These are phyloP conservation scores for Triangularia setosa DNA, from an alignment of 2,329 filamentous ascomycete species.

Conservation along the genomic window DNA sequence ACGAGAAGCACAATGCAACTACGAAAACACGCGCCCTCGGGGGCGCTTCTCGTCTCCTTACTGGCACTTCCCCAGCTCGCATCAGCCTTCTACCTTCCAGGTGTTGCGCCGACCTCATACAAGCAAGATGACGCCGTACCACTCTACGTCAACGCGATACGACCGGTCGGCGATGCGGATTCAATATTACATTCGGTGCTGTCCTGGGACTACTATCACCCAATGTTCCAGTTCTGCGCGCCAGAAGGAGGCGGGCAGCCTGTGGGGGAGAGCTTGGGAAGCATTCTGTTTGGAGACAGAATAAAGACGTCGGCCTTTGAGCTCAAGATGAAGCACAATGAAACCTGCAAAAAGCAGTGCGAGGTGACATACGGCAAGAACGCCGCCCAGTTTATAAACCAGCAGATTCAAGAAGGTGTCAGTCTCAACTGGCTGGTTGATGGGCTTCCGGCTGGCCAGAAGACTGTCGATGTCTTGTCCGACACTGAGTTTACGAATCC, in stretches of 20 bases:
- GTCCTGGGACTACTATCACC: slow-evolving; percentile 93
- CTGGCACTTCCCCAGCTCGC: slow-evolving; percentile 51
- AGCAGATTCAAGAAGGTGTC: slow-evolving; percentile 77
- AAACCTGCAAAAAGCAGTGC: slow-evolving; percentile 82
- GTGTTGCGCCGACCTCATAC: slow-evolving; percentile 92
- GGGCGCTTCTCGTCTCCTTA: slow-evolving; percentile 47
- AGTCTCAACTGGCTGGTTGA: slow-evolving; percentile 96
- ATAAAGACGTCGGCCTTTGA: slow-evolving; percentile 97
- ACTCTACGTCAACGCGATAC: slow-evolving; percentile 88
- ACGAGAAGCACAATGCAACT: slow-evolving; percentile 40
- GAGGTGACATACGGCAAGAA: slow-evolving; percentile 58
- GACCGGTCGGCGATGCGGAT: slow-evolving; percentile 74
- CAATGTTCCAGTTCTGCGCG: slow-evolving; percentile 80
- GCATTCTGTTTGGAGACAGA: slow-evolving; percentile 94
- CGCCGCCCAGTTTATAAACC: slow-evolving; percentile 75
- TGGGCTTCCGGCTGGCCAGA: slow-evolving; percentile 84
- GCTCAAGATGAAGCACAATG: slow-evolving; percentile 79
- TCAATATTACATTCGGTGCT: slow-evolving; percentile 85
- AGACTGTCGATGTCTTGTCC: slow-evolving; percentile 71
- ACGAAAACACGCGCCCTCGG: slow-evolving; percentile 43
- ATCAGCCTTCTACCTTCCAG: slow-evolving; percentile 89
- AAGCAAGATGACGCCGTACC: slow-evolving; percentile 74
- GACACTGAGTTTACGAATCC: slow-evolving; percentile 82
- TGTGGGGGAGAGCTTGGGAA: slow-evolving; percentile 85
- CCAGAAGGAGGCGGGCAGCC: slow-evolving; percentile 72